Evolutionary conservation across 1,284 basidiomycete genomes (phyloP), one percentile per base, ranked within the genome.

Genomic region (Takashimella tepidaria): DNA sequence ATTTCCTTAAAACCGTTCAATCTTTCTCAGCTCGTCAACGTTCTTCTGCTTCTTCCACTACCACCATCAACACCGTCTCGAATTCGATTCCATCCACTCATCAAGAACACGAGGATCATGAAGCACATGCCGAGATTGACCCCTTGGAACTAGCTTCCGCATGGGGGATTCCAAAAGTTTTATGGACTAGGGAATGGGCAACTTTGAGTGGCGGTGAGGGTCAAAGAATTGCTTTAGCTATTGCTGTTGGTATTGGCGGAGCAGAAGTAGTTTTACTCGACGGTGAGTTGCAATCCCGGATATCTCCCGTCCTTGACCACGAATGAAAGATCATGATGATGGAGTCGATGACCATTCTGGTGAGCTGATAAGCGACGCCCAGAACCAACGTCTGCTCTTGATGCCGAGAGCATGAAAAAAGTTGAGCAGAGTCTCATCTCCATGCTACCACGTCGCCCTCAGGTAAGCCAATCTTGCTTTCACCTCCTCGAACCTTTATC

Each of bases 381-480:
- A 92, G 89, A 92, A 71, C 89, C 89, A 0, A 92, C 90, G 0
- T 90, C 88, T 2, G 89, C 89, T 0, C 77, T 92, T 54, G 90
- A 92, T 68, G 77, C 82, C n/a, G 80, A 81, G 46, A 81, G 84
- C 0, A 83, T 84, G 21, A 64, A 76, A 10, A 71, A 78, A 24
- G 86, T 92, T 0, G 89, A 92, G 67, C 75, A 79, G 42, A 80
- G 78, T 46, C 74, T 92, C 12, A 60, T 80, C 3, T 68, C 78
- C 16, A 79, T 84, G 54, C 69, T 90, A 5, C 70, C 72, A 1
- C 49, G 50, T 1, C 42, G 40, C n/a, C 19, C 26, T 2, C 24
- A 21, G 41, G 47, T 37, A 48, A 31, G n/a, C 21, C 10, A 20
- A 3, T 11, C 19, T 1, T 40, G 37, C 37, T 11, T 40, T 40